Evolutionary conservation across 305 asterid species (phyloP).

Genomic region (Fraxinus floribunda): DNA sequence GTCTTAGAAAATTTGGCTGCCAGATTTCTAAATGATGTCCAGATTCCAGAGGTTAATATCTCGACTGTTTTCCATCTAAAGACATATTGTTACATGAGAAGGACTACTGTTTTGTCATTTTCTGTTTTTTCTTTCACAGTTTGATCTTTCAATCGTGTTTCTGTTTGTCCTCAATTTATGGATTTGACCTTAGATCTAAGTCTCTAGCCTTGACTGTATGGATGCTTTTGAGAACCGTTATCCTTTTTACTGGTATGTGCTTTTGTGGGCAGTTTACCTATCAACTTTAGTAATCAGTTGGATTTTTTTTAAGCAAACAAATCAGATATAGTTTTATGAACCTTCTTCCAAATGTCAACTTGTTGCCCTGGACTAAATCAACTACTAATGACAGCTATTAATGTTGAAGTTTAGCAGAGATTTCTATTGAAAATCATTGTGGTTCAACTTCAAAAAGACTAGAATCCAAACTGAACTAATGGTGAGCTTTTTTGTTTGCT

Average conservation of each 20-base stretch:
- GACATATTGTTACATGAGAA: neutral
- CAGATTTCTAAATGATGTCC: slow-evolving; percentile 65
- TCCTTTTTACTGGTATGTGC: neutral
- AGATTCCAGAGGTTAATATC: slow-evolving; percentile 61
- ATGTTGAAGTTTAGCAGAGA: neutral
- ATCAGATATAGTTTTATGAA: neutral
- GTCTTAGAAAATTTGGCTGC: slow-evolving; percentile 73
- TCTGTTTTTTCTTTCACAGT: neutral
- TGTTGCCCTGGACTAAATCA: neutral
- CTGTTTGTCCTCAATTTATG: neutral
- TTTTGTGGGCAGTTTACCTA: neutral
- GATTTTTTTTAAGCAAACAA: neutral
- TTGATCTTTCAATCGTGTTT: neutral
- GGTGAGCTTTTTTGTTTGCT: neutral
- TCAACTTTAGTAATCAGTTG: neutral
- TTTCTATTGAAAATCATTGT: neutral
- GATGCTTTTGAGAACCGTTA: neutral
- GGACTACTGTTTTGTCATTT: neutral
- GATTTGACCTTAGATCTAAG: neutral
- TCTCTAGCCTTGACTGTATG: neutral
- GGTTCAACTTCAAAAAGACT: neutral
- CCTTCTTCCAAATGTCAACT: neutral
- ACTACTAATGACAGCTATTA: neutral
- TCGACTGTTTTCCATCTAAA: neutral
- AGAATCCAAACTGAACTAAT: neutral